Base-by-base conservation (phyloP, 2,329 filamentous ascomycete genomes). In the Amauroascus niger region DNA sequence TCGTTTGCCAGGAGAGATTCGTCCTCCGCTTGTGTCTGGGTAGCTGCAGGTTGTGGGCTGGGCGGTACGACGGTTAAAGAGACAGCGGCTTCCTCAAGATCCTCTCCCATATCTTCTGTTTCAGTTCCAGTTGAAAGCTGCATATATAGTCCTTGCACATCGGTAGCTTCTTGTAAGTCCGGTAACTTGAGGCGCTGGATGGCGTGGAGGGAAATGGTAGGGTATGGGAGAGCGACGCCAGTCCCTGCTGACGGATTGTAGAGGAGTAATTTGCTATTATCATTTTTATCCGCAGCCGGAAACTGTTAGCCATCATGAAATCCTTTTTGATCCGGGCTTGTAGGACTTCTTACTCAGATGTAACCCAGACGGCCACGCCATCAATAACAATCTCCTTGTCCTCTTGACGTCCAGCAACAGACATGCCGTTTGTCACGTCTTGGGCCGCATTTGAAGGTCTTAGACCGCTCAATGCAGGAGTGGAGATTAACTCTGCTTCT, bases 71-170 rank as follows among this genome's bases (percentile, higher is more conserved):
- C 59, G 1, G 73, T 75, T 28, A 76, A 24, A 2, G 70, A 70
- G 43, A 74, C 64, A 18, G 65, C 69, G 30, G 71, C 66, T 55
- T 72, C 70, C 33, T 73, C 70, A 35, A 70, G 62, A 33, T 71
- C 71, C 46, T 70, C 66, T 24, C 62, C 62, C 28, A 55, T 55
- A 14, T 60, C 59, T 4, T 61, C 60, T 2, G 58, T 44, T 2
- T 58, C 50, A 1, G 37, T 60, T 24, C 64, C 67, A 13, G 63
- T 66, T 8, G 70, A 66, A 50, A 76, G 64, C 55, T 76, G 73
- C 69, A 76, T 74, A 63, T 75, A 76, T 1, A 76, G 63, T 0
- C 72, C 73, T 59, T 75, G 72, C 28, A 68, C 65, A 55, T 68
- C 63, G 37, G 61, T 58, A 24, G 62, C 59, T 8, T 57, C 54